Conservation (phyloP, 2,329 filamentous ascomycete genomes). For the Nemania bipapillata region DNA sequence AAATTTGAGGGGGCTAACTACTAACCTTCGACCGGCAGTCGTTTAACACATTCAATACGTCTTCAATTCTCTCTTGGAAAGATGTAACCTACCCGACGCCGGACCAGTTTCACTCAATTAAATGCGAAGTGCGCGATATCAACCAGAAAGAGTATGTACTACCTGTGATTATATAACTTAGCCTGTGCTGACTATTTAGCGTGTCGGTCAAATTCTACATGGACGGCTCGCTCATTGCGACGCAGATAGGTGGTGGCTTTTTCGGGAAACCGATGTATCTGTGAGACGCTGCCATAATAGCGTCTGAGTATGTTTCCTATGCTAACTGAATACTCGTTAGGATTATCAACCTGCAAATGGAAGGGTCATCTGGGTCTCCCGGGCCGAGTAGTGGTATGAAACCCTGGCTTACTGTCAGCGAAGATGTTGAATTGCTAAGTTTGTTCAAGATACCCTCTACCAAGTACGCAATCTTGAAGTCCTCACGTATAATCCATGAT, state of each 20-base stretch:
- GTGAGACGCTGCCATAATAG: constrained; percentile 43
- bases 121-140: constrained; percentile 61
- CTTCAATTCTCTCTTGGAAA: constrained; percentile 57
- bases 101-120: constrained; percentile 61
- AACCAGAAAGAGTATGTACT: constrained; percentile 58
- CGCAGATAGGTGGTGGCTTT: constrained; percentile 62
- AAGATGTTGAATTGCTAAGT: constrained; percentile 6
- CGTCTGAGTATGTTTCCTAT: background rate
- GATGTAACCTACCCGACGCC: constrained; percentile 62
- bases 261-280: constrained; percentile 60
- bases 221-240: constrained; percentile 61
- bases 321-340: constrained; percentile 41
- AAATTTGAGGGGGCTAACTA: background rate
- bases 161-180: background rate
- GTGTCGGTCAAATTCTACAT: constrained; percentile 66
- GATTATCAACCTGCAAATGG: constrained; percentile 61
- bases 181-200: constrained; percentile 31
- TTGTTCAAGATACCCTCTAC: constrained; percentile 45
- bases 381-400: constrained; percentile 51
- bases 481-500: constrained; percentile 48
- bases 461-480: constrained; percentile 49
- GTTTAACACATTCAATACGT: constrained; percentile 62
- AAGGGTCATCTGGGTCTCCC: constrained; percentile 58
- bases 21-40: constrained; percentile 43
- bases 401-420: background rate